These are phyloP conservation scores for Microthlaspi erraticum DNA, from an alignment of 345 rosid species.

Conservation along the genomic window DNA sequence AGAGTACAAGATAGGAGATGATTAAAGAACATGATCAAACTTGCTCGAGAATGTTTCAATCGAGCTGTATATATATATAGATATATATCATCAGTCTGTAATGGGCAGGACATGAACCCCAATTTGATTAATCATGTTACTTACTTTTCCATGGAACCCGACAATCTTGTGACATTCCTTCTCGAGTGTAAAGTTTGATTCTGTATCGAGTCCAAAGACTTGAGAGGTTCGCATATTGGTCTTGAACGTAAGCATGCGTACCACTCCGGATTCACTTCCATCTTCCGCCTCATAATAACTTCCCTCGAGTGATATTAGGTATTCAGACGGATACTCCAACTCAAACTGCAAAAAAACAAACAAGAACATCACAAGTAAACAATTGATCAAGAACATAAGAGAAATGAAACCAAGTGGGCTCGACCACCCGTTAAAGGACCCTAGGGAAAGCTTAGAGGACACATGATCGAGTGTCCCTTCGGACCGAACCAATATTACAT, in stretches of 20 bases:
- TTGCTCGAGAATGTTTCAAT: not conserved
- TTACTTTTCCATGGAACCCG: conserved; percentile 30
- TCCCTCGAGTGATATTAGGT: not conserved
- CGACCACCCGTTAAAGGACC: too few relatives aligned
- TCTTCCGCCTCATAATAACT: conserved; percentile 2
- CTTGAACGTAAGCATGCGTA: conserved; percentile 25
- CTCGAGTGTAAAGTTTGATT: not conserved
- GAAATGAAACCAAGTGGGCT: too few relatives aligned
- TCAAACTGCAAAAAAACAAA: not conserved
- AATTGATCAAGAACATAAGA: too few relatives aligned
- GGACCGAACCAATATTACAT: too few relatives aligned
- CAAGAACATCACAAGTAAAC: too few relatives aligned
- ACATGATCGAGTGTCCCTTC: too few relatives aligned
- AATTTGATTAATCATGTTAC: conserved; percentile 16
- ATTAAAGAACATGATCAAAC: not conserved
- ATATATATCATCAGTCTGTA: too few relatives aligned
- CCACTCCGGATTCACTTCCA: not conserved
- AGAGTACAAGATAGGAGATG: not conserved
- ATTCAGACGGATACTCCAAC: not conserved
- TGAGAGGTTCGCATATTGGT: not conserved
- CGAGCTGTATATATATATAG: not conserved
- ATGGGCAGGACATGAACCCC: conserved; percentile 4
- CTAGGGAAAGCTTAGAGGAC: too few relatives aligned
- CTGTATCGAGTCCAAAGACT: not conserved
- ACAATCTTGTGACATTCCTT: not conserved